Evolutionary conservation across 2,329 filamentous ascomycete genomes (phyloP).

Genomic region (Alternaria brassicicola): DNA sequence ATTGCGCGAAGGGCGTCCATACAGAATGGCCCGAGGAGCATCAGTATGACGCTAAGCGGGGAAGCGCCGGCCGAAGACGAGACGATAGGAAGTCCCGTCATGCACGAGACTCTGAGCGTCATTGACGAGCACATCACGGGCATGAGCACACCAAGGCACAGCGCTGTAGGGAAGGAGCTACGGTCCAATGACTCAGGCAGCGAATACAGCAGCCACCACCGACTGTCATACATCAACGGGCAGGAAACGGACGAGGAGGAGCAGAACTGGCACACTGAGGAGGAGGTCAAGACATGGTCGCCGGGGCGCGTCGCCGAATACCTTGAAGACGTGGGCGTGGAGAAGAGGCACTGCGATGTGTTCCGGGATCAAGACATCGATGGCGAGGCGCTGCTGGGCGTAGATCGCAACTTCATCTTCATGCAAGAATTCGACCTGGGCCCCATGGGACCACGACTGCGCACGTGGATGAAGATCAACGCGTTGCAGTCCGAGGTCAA

Average conservation of each 20-base stretch:
- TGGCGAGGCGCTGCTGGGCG: constrained; percentile 88
- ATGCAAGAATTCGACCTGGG: constrained; percentile 95
- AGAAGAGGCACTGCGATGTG: constrained; percentile 88
- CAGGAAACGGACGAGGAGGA: constrained; percentile 96
- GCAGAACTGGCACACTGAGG: constrained; percentile 68
- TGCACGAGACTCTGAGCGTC: constrained; percentile 93
- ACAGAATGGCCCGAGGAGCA: constrained; percentile 36
- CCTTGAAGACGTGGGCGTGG: constrained; percentile 82
- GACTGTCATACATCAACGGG: constrained; percentile 89
- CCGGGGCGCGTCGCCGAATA: constrained; percentile 86
- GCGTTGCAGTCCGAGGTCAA: constrained; percentile 85
- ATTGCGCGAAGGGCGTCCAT: constrained; percentile 26
- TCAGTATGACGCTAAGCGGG: constrained; percentile 45
- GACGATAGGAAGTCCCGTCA: constrained; percentile 71
- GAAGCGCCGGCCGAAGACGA: constrained; percentile 49
- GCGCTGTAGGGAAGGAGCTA: constrained; percentile 59
- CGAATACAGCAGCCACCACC: constrained; percentile 84
- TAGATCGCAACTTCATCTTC: constrained; percentile 94
- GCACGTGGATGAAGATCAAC: constrained; percentile 98
- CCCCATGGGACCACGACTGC: constrained; percentile 84
- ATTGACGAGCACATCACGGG: constrained; percentile 98
- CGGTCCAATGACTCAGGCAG: constrained; percentile 77
- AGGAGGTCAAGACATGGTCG: constrained; percentile 80
- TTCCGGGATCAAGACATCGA: constrained; percentile 96
- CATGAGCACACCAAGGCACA: constrained; percentile 68